phyloP scores from a whole-genome alignment of 2,329 filamentous ascomycete genomes.

The Arthroderma uncinatum region DNA sequence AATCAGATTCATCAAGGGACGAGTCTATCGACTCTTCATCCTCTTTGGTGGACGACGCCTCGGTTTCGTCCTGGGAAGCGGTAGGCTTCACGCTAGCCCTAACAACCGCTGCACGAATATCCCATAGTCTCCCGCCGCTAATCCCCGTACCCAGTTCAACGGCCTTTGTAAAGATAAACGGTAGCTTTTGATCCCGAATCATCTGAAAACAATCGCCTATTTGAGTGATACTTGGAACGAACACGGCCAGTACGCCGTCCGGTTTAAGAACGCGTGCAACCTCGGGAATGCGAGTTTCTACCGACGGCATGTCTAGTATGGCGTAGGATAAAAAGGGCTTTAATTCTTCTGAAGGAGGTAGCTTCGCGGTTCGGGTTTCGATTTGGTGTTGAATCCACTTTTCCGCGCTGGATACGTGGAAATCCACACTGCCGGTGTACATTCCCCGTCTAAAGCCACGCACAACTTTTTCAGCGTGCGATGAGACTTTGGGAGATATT shows the following conservation, averaged over 20 bases:
- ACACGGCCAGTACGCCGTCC: slow-evolving; percentile 57
- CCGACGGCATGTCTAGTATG: slow-evolving; percentile 61
- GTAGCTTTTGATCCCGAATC: slow-evolving; percentile 45
- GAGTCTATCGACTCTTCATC: background rate
- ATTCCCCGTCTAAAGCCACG: slow-evolving; percentile 57
- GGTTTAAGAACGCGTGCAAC: slow-evolving; percentile 46
- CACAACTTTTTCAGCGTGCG: slow-evolving; percentile 54
- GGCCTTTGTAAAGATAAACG: slow-evolving; percentile 39
- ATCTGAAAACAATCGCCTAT: slow-evolving; percentile 53
- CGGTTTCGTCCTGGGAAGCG: slow-evolving; percentile 13
- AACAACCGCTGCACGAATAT: slow-evolving; percentile 33
- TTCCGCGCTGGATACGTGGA: slow-evolving; percentile 57
- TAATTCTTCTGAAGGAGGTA: slow-evolving; percentile 13
- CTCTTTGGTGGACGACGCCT: slow-evolving; percentile 23
- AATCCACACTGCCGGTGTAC: slow-evolving; percentile 60
- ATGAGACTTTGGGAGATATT: slow-evolving; percentile 49
- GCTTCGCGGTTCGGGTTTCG: slow-evolving; percentile 23
- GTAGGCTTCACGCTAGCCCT: slow-evolving; percentile 15
- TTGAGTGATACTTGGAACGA: slow-evolving; percentile 68
- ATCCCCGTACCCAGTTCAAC: slow-evolving; percentile 38
- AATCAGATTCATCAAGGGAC: background rate
- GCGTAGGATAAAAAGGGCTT: slow-evolving; percentile 59
- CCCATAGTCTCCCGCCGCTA: slow-evolving; percentile 39
- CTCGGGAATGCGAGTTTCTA: slow-evolving; percentile 41
- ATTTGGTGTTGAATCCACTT: slow-evolving; percentile 50